Evolutionary conservation across 352 stramenopile species (phyloP).

Genomic region (Globisporangium okanoganense): DNA sequence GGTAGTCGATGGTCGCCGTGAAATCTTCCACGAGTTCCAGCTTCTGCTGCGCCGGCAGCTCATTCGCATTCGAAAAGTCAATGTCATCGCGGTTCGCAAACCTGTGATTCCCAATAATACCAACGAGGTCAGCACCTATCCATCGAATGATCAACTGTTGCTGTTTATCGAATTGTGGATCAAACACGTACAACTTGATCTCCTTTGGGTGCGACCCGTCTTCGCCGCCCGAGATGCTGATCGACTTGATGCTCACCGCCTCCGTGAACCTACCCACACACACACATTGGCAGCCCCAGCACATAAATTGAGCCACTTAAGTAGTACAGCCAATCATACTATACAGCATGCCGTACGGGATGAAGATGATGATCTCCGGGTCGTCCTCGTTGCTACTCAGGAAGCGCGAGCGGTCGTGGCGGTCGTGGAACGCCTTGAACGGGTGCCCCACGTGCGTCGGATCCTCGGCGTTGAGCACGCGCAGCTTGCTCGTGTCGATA

Average conservation of each 20-base stretch:
- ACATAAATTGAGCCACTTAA: not conserved
- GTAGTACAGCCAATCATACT: no score
- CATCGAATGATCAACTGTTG: not conserved
- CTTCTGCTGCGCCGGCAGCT: slow-evolving; percentile 71
- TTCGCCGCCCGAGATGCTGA: slow-evolving; percentile 77
- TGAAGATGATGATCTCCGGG: slow-evolving; percentile 80
- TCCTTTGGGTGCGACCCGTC: slow-evolving; percentile 78
- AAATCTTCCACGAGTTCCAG: slow-evolving; percentile 76
- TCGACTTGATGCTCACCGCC: slow-evolving; percentile 86
- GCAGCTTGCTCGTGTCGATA: slow-evolving; percentile 86
- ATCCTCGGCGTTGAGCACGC: slow-evolving; percentile 72
- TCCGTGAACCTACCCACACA: slow-evolving; percentile 86
- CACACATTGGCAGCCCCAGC: not conserved
- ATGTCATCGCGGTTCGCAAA: slow-evolving; percentile 85
- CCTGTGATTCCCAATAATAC: slow-evolving; percentile 17
- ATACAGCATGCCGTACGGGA: slow-evolving; percentile 33
- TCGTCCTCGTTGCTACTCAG: slow-evolving; percentile 80
- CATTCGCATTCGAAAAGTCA: slow-evolving; percentile 79
- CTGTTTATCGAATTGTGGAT: not conserved
- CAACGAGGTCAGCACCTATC: not conserved
- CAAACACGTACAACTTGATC: slow-evolving; percentile 68
- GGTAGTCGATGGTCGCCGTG: slow-evolving; percentile 64
- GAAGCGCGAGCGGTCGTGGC: slow-evolving; percentile 58
- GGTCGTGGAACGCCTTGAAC: slow-evolving; percentile 82
- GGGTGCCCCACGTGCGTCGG: slow-evolving; percentile 54